Conservation (phyloP, 495 filamentous ascomycete genomes). For the Xylaria castorea region DNA sequence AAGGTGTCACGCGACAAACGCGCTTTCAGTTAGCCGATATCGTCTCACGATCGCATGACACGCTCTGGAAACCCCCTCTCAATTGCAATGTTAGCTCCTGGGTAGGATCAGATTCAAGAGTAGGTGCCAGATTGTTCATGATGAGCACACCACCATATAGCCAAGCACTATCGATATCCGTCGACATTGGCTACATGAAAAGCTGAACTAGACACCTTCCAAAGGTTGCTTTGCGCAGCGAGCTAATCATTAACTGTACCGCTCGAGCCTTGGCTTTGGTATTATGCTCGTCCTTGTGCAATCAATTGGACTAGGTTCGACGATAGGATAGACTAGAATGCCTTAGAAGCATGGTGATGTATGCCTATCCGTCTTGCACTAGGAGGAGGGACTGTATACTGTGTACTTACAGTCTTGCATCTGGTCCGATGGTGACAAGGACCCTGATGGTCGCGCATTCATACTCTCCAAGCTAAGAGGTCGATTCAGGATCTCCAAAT, state of each 20-base stretch:
- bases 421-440: slow-evolving; percentile 6
- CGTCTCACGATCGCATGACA: slow-evolving; percentile 27
- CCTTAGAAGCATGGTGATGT: neutral
- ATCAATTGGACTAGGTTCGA: slow-evolving; percentile 3
- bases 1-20: slow-evolving; percentile 17
- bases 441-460: slow-evolving; percentile 18
- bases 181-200: slow-evolving; percentile 11
- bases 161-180: slow-evolving; percentile 3
- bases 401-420: slow-evolving; percentile 9
- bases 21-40: slow-evolving; percentile 23
- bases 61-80: slow-evolving; percentile 2
- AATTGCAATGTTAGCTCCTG: neutral
- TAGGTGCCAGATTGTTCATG: slow-evolving; percentile 7
- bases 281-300: neutral
- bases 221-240: slow-evolving; percentile 4
- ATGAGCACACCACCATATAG: slow-evolving; percentile 20
- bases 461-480: slow-evolving; percentile 9
- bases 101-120: neutral
- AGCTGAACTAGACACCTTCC: neutral
- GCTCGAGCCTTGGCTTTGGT: slow-evolving; percentile 5
- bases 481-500: slow-evolving; percentile 7
- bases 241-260: slow-evolving; percentile 11
- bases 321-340: neutral
- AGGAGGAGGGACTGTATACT: slow-evolving; percentile 3
- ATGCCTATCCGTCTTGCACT: slow-evolving; percentile 3